phyloP scores from a whole-genome alignment of 306 rosid genomes.

The Ochetophila trinervis region DNA sequence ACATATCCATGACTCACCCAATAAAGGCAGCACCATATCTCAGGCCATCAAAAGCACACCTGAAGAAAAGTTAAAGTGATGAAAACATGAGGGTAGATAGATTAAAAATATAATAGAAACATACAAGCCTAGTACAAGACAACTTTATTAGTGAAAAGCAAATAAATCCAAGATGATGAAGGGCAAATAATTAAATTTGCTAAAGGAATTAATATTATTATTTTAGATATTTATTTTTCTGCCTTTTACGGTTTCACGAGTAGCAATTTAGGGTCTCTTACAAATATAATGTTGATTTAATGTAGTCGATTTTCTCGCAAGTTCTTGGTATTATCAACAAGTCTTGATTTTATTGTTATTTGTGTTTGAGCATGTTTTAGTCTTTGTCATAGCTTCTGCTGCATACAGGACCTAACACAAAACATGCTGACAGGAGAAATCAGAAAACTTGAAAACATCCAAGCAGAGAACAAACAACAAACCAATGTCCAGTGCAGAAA shows the following conservation, averaged over 20 bases:
- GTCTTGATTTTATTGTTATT: too few relatives aligned
- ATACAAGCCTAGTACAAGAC: neutral
- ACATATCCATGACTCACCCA: slow-evolving; percentile 51
- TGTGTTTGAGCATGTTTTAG: too few relatives aligned
- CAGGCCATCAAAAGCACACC: slow-evolving; percentile 99
- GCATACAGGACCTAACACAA: neutral
- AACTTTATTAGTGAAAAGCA: neutral
- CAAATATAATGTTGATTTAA: too few relatives aligned
- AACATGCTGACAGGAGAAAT: slow-evolving; percentile 14
- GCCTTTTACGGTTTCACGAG: too few relatives aligned
- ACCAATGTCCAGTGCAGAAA: slow-evolving; percentile 98
- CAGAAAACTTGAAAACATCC: slow-evolving; percentile 22
- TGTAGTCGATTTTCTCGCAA: too few relatives aligned
- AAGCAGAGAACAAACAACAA: slow-evolving; percentile 32
- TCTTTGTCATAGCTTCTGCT: too few relatives aligned
- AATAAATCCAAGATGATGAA: slow-evolving; percentile 4
- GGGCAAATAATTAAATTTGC: too few relatives aligned
- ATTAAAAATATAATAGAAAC: neutral
- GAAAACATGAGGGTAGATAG: slow-evolving; percentile 11
- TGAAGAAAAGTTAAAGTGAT: slow-evolving; percentile 29
- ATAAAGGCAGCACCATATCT: slow-evolving; percentile 94
- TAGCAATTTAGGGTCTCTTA: too few relatives aligned
- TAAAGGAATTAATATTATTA: too few relatives aligned
- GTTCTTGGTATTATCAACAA: too few relatives aligned
- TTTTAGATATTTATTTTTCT: too few relatives aligned